These are phyloP conservation scores for Filobasidium uniguttulatum DNA, from an alignment of 1,284 basidiomycete genomes.

Conservation along the genomic window DNA sequence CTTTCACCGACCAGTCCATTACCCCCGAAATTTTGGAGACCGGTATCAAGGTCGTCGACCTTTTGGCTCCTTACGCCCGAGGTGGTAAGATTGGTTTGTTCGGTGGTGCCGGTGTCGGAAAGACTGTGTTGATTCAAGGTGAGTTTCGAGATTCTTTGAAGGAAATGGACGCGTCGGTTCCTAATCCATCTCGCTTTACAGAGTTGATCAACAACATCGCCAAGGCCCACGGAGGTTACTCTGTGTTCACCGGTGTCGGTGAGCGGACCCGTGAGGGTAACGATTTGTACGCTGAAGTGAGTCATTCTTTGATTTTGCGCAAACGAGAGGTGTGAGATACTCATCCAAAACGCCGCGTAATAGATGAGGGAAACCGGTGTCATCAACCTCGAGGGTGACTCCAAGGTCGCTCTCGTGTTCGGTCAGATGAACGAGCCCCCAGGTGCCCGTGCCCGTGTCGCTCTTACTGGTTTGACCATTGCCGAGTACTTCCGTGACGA, in stretches of 20 bases:
- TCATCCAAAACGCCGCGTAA: background rate
- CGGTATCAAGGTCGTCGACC: conserved; percentile 99
- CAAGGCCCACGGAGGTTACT: conserved; percentile 99
- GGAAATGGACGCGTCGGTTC: background rate
- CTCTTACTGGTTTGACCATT: conserved; percentile 94
- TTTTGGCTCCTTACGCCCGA: conserved; percentile 97
- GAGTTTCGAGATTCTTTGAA: background rate
- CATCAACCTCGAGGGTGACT: conserved; percentile 96
- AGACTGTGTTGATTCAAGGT: conserved; percentile 80
- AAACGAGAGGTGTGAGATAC: background rate
- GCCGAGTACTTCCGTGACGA: conserved; percentile 99
- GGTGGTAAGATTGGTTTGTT: conserved; percentile 99
- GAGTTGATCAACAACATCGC: conserved; percentile 99
- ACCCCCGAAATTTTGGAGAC: conserved; percentile 97
- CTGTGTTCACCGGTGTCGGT: conserved; percentile 72
- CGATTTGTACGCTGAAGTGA: conserved; percentile 87
- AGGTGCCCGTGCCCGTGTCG: conserved; percentile 99
- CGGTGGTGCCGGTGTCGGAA: conserved; percentile 99
- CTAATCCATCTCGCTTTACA: conserved; percentile 37
- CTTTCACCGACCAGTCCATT: conserved; percentile 96
- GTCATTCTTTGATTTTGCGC: too few species aligned
- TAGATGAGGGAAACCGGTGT: conserved; percentile 98
- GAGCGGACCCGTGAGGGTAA: conserved; percentile 99
- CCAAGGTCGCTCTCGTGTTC: conserved; percentile 99
- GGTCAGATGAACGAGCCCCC: conserved; percentile 99